Percentiles rank a stretch among this genome's conserved stretches.
Evolutionary conservation across 106 monocot genomes (phyloP).

Genomic region (Apostasia shenzhenica): DNA sequence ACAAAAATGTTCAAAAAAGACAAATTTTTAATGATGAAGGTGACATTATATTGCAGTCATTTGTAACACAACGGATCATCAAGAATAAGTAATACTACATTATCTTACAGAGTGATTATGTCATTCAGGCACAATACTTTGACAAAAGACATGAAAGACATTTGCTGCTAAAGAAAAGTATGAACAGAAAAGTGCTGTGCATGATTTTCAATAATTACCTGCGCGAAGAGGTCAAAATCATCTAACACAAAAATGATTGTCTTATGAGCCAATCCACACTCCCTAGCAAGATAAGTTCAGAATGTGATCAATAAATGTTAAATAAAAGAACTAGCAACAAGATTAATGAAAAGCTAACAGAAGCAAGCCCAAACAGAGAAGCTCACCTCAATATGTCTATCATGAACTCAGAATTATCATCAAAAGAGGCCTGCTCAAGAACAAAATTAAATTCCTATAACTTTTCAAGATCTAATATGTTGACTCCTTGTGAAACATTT

Average conservation of each 20-base stretch:
- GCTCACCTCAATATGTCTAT: constrained; percentile 76
- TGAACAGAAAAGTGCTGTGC: not conserved
- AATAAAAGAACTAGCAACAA: not conserved
- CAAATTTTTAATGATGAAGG: not conserved
- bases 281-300: constrained; percentile 32
- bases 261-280: constrained; percentile 91
- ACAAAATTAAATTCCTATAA: not conserved
- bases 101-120: not conserved
- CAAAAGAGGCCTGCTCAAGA: constrained; percentile 66
- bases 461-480: not conserved
- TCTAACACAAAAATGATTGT: constrained; percentile 69
- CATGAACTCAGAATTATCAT: constrained; percentile 91
- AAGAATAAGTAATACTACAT: not conserved
- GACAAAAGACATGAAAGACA: no score
- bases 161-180: not conserved
- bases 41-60: not conserved
- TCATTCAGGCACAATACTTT: not conserved
- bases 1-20: constrained; percentile 10
- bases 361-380: constrained; percentile 5
- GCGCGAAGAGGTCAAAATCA: constrained; percentile 91
- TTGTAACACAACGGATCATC: not conserved
- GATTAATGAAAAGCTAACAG: not conserved
- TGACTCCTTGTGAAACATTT: not conserved
- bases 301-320: not conserved
- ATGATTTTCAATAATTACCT: constrained; percentile 31